These are phyloP conservation scores for Aegilops bicornis DNA, from an alignment of 176 grass and related monocot genomes.

Conservation along the genomic window DNA sequence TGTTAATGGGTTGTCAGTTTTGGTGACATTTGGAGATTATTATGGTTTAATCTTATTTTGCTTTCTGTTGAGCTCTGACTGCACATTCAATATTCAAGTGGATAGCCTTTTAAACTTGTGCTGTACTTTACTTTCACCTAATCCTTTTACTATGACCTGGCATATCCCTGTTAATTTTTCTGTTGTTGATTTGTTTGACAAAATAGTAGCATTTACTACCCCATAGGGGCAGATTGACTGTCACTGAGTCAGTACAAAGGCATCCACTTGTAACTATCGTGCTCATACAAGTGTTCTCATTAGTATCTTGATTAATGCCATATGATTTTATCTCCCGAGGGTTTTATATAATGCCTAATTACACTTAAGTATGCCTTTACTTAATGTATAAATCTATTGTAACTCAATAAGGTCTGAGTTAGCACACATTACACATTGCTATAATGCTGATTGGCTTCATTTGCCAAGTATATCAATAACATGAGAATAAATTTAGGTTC, in stretches of 20 bases:
- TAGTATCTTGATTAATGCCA: not conserved
- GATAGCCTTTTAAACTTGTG: not conserved
- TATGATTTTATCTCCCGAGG: not conserved
- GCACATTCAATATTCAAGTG: conserved; percentile 3
- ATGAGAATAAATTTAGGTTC: not conserved
- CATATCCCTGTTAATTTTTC: not conserved
- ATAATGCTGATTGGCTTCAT: not conserved
- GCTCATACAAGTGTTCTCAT: not conserved
- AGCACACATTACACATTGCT: not conserved
- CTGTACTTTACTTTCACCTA: not conserved
- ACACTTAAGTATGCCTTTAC: not conserved
- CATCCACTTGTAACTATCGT: not conserved
- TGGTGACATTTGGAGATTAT: not conserved
- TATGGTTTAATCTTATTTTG: not conserved
- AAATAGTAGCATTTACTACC: not conserved
- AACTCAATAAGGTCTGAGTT: not conserved
- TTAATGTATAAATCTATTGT: not conserved
- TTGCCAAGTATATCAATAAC: not conserved
- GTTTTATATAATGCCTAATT: conserved; percentile 20
- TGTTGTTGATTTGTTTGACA: conserved; percentile 11
- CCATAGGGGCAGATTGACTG: not conserved
- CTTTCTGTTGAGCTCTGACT: conserved; percentile 8
- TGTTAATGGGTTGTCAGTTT: not conserved
- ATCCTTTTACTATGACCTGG: not conserved
- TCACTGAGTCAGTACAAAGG: not conserved